phyloP scores from a whole-genome alignment of 768 basidiomycete species.

The Tulasnella sp. region DNA sequence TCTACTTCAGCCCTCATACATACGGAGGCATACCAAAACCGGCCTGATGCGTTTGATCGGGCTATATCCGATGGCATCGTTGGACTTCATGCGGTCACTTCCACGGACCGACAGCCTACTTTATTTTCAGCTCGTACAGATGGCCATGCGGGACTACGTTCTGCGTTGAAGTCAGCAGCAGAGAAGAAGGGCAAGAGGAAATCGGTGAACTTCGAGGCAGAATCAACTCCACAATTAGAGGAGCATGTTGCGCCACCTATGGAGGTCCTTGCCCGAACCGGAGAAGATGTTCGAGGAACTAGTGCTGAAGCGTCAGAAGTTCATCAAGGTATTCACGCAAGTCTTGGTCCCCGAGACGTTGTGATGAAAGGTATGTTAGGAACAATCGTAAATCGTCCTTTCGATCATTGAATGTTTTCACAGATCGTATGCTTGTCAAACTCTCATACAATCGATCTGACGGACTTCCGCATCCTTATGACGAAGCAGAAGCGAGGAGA shows the following conservation, averaged over 20 bases:
- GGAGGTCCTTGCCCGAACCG: constrained; percentile 53
- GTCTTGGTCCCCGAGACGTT: constrained; percentile 33
- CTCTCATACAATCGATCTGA: constrained; percentile 51
- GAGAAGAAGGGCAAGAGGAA: constrained; percentile 19
- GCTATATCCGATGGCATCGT: neutral
- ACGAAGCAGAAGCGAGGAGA: constrained; percentile 54
- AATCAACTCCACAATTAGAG: constrained; percentile 18
- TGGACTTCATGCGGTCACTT: neutral
- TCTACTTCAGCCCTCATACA: constrained; percentile 8
- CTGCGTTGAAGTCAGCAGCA: neutral
- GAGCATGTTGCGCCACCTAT: constrained; percentile 38
- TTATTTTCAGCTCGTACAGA: neutral
- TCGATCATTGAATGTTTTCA: constrained; percentile 14
- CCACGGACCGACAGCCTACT: constrained; percentile 1
- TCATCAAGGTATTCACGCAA: neutral
- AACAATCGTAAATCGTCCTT: neutral
- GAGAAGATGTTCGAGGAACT: constrained; percentile 42
- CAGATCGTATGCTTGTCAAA: constrained; percentile 84
- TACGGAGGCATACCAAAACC: neutral
- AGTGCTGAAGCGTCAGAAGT: constrained; percentile 34
- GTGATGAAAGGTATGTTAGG: constrained; percentile 55
- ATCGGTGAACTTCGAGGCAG: constrained; percentile 20
- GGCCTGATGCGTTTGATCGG: neutral
- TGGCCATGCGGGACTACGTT: neutral
- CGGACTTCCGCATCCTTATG: constrained; percentile 38